Evolutionary conservation across 176 grass and related monocot genomes (phyloP), one percentile per base, ranked within the genome.

Genomic region (Areca catechu): DNA sequence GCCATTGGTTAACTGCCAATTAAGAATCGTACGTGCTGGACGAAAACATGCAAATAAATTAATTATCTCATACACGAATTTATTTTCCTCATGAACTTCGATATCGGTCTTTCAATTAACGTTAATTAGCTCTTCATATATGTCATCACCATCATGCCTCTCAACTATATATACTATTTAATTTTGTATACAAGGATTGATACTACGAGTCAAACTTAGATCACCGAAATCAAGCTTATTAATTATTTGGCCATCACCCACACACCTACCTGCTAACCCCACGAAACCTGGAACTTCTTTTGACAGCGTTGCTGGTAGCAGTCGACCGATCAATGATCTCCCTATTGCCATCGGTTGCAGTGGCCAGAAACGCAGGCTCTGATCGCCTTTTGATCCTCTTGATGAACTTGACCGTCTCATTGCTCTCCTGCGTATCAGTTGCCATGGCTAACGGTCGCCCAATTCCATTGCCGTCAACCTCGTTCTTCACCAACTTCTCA

Each of bases 261-360:
- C n/a, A n/a, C n/a, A n/a, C n/a, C n/a, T 69, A 88, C 85, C 85
- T 89, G 85, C 85, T 89, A 0, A 89, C 85, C 14, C 85, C 86
- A 19, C 86, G 79, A 53, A 89, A 89, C 74, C 74, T 69, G 2
- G 86, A 89, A 51, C 86, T 89, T 30, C 86, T 77, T 74, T 84
- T 89, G 0, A 62, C 15, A 2, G 70, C 74, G 1, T 61, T 77
- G 73, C 64, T 79, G 60, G 52, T 53, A 14, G 58, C 24, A 1
- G 24, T 21, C 6, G 77, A 48, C 56, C 67, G 56, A 27, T 77
- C 61, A 9, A 50, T 54, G 3, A 16, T 58, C 48, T 78, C 60
- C 5, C 65, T 53, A 17, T 54, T 65, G 16, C 22, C 22, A 20
- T 51, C 22, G 18, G 52, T 15, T 22, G 19, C 51, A 15, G 53